Percentiles rank a stretch among this genome's conserved stretches.
These are phyloP conservation scores for Lactarius akahatsu DNA, from an alignment of 768 basidiomycete species.

Conservation along the genomic window DNA sequence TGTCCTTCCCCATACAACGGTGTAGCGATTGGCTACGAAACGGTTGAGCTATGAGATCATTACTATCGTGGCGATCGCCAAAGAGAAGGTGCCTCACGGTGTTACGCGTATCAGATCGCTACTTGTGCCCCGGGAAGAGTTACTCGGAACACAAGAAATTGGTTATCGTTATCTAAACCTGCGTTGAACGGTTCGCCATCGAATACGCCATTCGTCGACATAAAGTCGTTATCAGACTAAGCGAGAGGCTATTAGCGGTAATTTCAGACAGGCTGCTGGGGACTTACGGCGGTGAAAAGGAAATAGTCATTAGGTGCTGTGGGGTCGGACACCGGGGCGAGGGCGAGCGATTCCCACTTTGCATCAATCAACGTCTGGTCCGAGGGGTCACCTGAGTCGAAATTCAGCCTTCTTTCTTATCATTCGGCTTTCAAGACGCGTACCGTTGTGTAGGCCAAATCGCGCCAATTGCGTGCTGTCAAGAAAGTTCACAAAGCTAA, in stretches of 20 bases:
- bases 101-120: neutral
- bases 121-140: constrained; percentile 46
- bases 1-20: neutral
- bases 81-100: neutral
- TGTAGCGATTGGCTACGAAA: neutral
- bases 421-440: constrained; percentile 15
- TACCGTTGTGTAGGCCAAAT: constrained; percentile 66
- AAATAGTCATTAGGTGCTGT: constrained; percentile 63
- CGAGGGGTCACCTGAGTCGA: constrained; percentile 43
- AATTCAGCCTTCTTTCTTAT: constrained; percentile 10
- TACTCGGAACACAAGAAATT: constrained; percentile 60
- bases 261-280: neutral
- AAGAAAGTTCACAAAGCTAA: constrained; percentile 55
- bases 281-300: constrained; percentile 54
- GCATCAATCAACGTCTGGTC: constrained; percentile 56
- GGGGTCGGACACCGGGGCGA: constrained; percentile 53
- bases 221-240: constrained; percentile 64
- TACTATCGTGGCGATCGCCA: neutral
- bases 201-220: constrained; percentile 53
- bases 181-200: constrained; percentile 52
- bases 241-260: neutral
- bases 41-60: neutral
- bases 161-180: constrained; percentile 57
- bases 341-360: constrained; percentile 67
- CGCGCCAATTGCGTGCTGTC: constrained; percentile 53